Evolutionary conservation across 2,329 filamentous ascomycete species (phyloP), one percentile per base, ranked within the genome.

Genomic region (Hypoxylon sp.): DNA sequence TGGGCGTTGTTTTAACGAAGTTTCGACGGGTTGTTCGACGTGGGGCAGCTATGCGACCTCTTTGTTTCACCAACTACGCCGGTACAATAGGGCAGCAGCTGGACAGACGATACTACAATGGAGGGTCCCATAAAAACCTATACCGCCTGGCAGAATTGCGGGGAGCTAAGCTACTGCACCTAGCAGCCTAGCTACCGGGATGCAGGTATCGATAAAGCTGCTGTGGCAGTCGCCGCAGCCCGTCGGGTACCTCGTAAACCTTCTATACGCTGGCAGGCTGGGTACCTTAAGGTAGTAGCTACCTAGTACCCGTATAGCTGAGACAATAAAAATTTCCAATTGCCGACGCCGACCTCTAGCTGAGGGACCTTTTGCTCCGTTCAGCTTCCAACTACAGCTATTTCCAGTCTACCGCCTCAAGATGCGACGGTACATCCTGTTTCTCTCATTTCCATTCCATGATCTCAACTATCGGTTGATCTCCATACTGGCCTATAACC

Each of bases 61-160:
- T 44, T 58, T 54, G 50, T 61, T 46, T 61, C 44, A 40, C 44
- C 33, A 44, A 61, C 44, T 27, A 42, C n/a, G 50, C n/a, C 56
- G 54, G 33, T 50, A 42, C 35, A 14, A n/a, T n/a, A n/a, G 25
- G 25, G 25, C 25, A 27, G 25, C 3, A 27, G 25, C 25, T 27
- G n/a, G 53, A 3, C 8, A 22, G 3, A 35, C 20, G 11, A 22
- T 5, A 53, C 14, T 5, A 53, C 14, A 31, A 49, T 33, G 37
- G 55, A 17, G 37, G 17, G 31, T 13, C 22, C 50, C 48, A 59
- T 35, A 50, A 57, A 33, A 60, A n/a, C 13, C 48, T 33, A 48
- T 30, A 70, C 67, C 64, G 64, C 67, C 56, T 30, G 68, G 70
- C 59, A 70, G 56, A 68, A 68, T 68, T 48, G 61, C 49, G 63